Evolutionary conservation across 1,139 yeast species (phyloP).

Genomic region (Candida neerlandica): DNA sequence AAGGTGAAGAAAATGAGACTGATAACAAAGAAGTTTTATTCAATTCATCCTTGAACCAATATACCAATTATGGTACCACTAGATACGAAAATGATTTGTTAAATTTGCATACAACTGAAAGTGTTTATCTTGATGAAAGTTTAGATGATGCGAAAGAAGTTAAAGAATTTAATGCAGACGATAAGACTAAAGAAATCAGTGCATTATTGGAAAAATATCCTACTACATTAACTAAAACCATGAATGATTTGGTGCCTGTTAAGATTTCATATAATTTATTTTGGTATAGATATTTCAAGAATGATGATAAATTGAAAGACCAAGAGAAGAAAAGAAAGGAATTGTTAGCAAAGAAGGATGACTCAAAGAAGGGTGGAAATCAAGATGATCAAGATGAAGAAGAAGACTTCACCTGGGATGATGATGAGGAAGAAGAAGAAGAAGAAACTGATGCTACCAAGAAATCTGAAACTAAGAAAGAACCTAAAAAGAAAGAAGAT

Average conservation of each 20-base stretch:
- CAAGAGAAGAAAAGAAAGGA: constrained; percentile 70
- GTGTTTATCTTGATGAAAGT: constrained; percentile 20
- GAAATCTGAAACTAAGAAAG: not conserved
- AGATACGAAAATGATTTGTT: constrained; percentile 45
- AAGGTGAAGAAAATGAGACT: constrained; percentile 11
- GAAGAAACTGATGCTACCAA: constrained; percentile 17
- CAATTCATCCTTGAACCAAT: constrained; percentile 21
- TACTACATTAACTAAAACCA: constrained; percentile 53
- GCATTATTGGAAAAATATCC: constrained; percentile 51
- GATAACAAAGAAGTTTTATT: constrained; percentile 26
- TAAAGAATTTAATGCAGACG: constrained; percentile 45
- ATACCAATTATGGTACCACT: constrained; percentile 41
- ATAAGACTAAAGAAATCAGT: constrained; percentile 56
- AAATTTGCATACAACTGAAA: constrained; percentile 39
- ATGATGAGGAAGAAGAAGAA: constrained; percentile 58
- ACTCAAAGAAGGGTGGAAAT: constrained; percentile 35
- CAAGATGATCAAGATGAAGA: constrained; percentile 46
- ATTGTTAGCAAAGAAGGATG: constrained; percentile 42
- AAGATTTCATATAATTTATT: constrained; percentile 60
- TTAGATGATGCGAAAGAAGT: constrained; percentile 21
- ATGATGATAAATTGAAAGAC: constrained; percentile 55
- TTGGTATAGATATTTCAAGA: constrained; percentile 74
- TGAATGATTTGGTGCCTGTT: constrained; percentile 70
- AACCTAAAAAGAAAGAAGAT: not conserved
- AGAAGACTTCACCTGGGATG: constrained; percentile 61